phyloP scores from a whole-genome alignment of 2,329 filamentous ascomycete species.

The Rhytidhysteron rufulum region DNA sequence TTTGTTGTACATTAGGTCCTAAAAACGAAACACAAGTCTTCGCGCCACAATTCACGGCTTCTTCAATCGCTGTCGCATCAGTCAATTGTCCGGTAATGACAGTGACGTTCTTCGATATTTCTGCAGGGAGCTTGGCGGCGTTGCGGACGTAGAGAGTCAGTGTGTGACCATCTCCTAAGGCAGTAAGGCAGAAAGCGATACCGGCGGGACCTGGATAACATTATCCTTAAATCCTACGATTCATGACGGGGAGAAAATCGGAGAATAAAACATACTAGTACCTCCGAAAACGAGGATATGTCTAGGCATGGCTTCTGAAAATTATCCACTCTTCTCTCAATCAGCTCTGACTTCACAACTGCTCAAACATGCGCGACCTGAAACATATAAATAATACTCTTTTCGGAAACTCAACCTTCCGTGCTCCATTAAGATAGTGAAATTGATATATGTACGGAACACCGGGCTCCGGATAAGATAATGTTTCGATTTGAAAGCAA shows the following conservation, averaged over 20 bases:
- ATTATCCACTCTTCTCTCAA: too few species aligned
- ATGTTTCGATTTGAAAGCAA: too few species aligned
- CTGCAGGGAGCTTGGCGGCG: conserved; percentile 8
- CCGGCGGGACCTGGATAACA: conserved; percentile 7
- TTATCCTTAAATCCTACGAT: neutral
- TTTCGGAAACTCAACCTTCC: too few species aligned
- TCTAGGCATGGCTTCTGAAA: conserved; percentile 5
- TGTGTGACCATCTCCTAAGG: conserved; percentile 8
- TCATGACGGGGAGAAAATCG: neutral
- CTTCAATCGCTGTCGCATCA: conserved; percentile 5
- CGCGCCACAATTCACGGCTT: conserved; percentile 7
- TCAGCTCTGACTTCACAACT: too few species aligned
- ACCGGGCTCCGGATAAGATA: too few species aligned
- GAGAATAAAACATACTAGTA: conserved; percentile 10
- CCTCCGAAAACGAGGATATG: conserved; percentile 13
- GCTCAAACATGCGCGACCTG: too few species aligned
- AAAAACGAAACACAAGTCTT: conserved; percentile 9
- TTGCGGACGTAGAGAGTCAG: conserved; percentile 12
- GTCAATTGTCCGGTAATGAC: conserved; percentile 4
- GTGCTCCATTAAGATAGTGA: too few species aligned
- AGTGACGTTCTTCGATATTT: conserved; percentile 7
- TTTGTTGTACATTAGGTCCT: conserved; percentile 2
- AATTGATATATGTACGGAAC: too few species aligned
- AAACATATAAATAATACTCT: too few species aligned
- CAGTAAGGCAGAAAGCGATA: conserved; percentile 8